Evolutionary conservation across 2,329 filamentous ascomycete genomes (phyloP).

Genomic region (Neofusicoccum ribis): DNA sequence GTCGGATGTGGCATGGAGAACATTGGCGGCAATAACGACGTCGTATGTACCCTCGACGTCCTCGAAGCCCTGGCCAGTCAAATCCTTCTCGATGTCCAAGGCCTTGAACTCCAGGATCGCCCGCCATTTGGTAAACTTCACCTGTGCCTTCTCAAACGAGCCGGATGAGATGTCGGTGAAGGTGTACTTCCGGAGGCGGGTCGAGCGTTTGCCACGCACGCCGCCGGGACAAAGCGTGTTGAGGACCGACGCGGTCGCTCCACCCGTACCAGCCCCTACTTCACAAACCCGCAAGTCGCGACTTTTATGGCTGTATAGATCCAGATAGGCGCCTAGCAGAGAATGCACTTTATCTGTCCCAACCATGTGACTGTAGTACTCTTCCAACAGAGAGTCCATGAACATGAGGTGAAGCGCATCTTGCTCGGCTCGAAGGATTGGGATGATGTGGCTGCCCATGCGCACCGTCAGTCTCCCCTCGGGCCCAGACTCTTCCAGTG

Average conservation of each 20-base stretch:
- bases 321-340: not conserved
- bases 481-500: not conserved
- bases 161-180: conserved; percentile 28
- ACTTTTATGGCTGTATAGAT: not conserved
- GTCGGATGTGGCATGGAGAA: conserved; percentile 20
- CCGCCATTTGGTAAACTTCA: conserved; percentile 16
- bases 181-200: conserved; percentile 21
- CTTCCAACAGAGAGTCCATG: conserved; percentile 16
- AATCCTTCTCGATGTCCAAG: conserved; percentile 21
- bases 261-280: conserved; percentile 23
- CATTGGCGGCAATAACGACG: conserved; percentile 19
- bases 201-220: not conserved
- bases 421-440: conserved; percentile 12
- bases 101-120: conserved; percentile 4
- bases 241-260: conserved; percentile 13
- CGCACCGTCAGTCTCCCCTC: not conserved
- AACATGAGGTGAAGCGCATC: conserved; percentile 5
- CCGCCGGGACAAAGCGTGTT: conserved; percentile 2
- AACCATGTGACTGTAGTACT: conserved; percentile 12
- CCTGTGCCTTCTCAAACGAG: conserved; percentile 23
- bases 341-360: not conserved
- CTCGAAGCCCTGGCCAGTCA: conserved; percentile 19
- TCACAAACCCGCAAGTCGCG: conserved; percentile 20
- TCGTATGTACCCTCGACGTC: conserved; percentile 21
- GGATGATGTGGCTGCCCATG: conserved; percentile 14